These are phyloP conservation scores for Colletotrichum scovillei DNA, from an alignment of 2,329 filamentous ascomycete species.

Conservation along the genomic window DNA sequence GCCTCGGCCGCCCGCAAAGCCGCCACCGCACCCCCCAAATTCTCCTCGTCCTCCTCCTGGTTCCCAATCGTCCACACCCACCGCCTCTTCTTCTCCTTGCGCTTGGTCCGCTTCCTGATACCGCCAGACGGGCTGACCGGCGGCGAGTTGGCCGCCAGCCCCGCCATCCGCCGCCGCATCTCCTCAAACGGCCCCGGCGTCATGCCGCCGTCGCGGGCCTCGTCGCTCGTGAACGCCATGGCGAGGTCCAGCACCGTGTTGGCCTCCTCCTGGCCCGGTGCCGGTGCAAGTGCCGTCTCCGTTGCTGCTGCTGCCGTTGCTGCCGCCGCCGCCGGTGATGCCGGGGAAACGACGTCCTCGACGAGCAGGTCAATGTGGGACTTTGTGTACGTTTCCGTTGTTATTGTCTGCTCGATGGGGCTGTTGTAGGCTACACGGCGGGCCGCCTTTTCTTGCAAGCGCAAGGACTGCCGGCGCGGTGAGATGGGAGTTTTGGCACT, in stretches of 20 bases:
- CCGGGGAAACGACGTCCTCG: constrained; percentile 65
- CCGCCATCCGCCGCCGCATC: constrained; percentile 68
- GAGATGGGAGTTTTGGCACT: constrained; percentile 63
- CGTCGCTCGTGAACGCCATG: constrained; percentile 63
- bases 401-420: constrained; percentile 72
- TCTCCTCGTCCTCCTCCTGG: constrained; percentile 58
- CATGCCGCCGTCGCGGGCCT: constrained; percentile 69
- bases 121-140: constrained; percentile 51
- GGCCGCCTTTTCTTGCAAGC: constrained; percentile 64
- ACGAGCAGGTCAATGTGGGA: constrained; percentile 73
- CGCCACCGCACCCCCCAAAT: constrained; percentile 55
- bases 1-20: constrained; percentile 50
- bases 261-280: constrained; percentile 44
- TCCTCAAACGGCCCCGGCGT: constrained; percentile 74
- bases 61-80: constrained; percentile 76
- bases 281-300: constrained; percentile 4
- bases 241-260: constrained; percentile 60
- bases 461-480: constrained; percentile 64
- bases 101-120: constrained; percentile 62
- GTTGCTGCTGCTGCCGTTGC: not conserved
- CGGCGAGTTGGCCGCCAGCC: constrained; percentile 55
- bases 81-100: constrained; percentile 69
- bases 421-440: constrained; percentile 71
- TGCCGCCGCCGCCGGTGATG: constrained; percentile 46
- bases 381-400: constrained; percentile 69